Evolutionary conservation across 2,329 filamentous ascomycete species (phyloP).

Genomic region (Colletotrichum australisinense): DNA sequence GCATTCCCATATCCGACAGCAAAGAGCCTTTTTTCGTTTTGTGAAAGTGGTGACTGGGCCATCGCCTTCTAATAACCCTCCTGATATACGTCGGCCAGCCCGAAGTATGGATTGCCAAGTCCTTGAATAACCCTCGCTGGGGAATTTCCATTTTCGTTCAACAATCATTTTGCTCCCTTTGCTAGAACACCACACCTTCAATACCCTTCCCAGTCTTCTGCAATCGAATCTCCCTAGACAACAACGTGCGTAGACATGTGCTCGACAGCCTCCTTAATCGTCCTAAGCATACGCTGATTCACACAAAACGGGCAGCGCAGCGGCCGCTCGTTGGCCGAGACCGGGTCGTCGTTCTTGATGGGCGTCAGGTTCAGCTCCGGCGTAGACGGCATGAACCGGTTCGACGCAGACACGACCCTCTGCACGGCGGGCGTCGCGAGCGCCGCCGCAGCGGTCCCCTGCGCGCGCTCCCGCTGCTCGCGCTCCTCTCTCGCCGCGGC

Average conservation of each 20-base stretch:
- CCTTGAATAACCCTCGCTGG: background rate
- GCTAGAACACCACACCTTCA: too few relatives aligned
- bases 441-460: constrained; percentile 41
- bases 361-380: constrained; percentile 65
- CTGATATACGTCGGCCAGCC: background rate
- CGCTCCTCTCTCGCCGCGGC: constrained; percentile 65
- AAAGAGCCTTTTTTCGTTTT: background rate
- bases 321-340: constrained; percentile 59
- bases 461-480: constrained; percentile 52
- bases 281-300: constrained; percentile 70
- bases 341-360: constrained; percentile 61
- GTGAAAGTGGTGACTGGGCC: background rate
- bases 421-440: constrained; percentile 41
- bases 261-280: constrained; percentile 71
- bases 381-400: constrained; percentile 38
- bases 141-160: background rate
- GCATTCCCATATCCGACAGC: background rate
- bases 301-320: constrained; percentile 71
- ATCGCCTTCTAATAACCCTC: background rate
- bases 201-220: background rate
- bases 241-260: constrained; percentile 72
- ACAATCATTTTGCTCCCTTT: background rate
- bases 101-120: background rate
- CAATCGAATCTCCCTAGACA: constrained; percentile 48
- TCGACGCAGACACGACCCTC: constrained; percentile 33